Conservation (phyloP, 371 early-diverging fungal species). For the Encephalitozoon hellem region DNA sequence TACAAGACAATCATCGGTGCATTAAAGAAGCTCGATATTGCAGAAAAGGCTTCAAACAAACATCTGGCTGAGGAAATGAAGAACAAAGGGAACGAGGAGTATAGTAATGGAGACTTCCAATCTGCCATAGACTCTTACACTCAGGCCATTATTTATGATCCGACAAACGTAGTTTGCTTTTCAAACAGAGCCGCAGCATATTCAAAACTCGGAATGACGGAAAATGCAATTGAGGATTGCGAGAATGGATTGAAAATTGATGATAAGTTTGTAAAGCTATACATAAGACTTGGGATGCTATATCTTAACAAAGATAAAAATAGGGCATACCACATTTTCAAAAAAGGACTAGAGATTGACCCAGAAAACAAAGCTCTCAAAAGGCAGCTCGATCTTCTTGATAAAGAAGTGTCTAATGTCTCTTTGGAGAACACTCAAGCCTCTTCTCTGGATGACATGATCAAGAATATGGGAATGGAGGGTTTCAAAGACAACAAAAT, state of each 20-base stretch:
- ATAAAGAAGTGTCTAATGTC: background rate
- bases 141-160: constrained; percentile 76
- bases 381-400: background rate
- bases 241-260: constrained; percentile 76
- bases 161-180: constrained; percentile 74
- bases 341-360: constrained; percentile 18
- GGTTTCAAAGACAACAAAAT: background rate
- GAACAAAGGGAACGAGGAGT: constrained; percentile 75
- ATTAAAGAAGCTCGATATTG: background rate
- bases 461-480: background rate
- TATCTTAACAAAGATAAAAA: constrained; percentile 27
- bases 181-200: constrained; percentile 90
- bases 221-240: constrained; percentile 86
- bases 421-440: background rate
- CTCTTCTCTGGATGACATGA: background rate
- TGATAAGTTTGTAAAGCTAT: constrained; percentile 79
- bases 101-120: constrained; percentile 81
- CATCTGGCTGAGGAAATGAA: constrained; percentile 64
- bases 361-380: constrained; percentile 1
- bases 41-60: background rate
- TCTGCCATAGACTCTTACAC: constrained; percentile 74
- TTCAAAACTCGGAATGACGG: constrained; percentile 78
- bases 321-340: background rate
- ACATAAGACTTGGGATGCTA: constrained; percentile 68
- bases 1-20: background rate